Percentiles rank a stretch among this genome's conserved stretches.
phyloP scores from a whole-genome alignment of 2,329 filamentous ascomycete genomes.

The Botryotinia narcissicola region DNA sequence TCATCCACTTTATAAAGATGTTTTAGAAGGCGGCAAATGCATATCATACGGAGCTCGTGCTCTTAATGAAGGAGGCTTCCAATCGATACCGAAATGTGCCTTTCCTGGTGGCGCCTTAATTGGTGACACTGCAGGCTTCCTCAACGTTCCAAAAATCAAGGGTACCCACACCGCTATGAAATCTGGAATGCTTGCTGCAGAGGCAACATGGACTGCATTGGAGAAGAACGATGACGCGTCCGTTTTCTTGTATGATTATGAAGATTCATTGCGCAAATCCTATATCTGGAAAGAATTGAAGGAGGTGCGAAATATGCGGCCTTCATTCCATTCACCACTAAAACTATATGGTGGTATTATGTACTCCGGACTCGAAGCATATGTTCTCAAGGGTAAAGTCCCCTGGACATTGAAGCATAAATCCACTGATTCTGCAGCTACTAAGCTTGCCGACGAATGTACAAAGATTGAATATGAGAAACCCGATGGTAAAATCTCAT shows the following conservation, averaged over 20 bases:
- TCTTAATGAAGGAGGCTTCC: constrained; percentile 91
- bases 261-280: constrained; percentile 80
- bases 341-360: constrained; percentile 86
- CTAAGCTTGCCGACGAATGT: constrained; percentile 74
- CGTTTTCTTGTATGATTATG: constrained; percentile 92
- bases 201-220: constrained; percentile 81
- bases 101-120: constrained; percentile 96
- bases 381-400: constrained; percentile 75
- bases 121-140: constrained; percentile 91
- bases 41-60: constrained; percentile 94
- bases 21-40: constrained; percentile 95
- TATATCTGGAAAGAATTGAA: constrained; percentile 92
- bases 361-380: constrained; percentile 93
- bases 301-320: constrained; percentile 95
- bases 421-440: constrained; percentile 71
- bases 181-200: constrained; percentile 92
- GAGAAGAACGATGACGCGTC: constrained; percentile 57
- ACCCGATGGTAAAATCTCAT: constrained; percentile 90
- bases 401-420: constrained; percentile 94
- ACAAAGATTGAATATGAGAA: constrained; percentile 95
- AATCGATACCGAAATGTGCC: constrained; percentile 94
- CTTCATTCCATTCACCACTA: constrained; percentile 84
- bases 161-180: constrained; percentile 98
- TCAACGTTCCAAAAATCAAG: constrained; percentile 98
- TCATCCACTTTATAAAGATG: constrained; percentile 82